Evolutionary conservation across 2,329 filamentous ascomycete genomes (phyloP), one percentile per base, ranked within the genome.

Genomic region (Blumeriella jaapii): DNA sequence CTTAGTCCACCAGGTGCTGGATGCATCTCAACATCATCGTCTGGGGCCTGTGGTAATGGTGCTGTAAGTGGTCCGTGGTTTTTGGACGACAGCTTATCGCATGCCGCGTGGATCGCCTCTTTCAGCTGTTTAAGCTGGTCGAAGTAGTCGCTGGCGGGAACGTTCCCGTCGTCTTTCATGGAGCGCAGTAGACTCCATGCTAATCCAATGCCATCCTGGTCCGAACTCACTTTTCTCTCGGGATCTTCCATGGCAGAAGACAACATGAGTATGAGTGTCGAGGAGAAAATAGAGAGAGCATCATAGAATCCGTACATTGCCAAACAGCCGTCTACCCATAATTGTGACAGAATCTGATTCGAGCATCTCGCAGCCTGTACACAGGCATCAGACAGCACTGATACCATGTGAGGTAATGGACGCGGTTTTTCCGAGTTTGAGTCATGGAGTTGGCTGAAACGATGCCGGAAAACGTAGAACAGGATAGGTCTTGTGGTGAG

Each of bases 251-350:
- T 41, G 23, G 41, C 42, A 15, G 56, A 57, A 15, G 57, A 58
- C 47, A 60, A 57, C 29, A 55, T 56, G 5, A 60, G 46, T n/a
- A 58, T 55, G 0, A 58, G 41, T 1, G 57, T 55, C 0, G 57
- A 55, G 12, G 57, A 59, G 36, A 61, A 61, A 15, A 61, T 54
- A 25, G 59, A 59, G 40, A 59, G 57, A 0, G 57, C 55, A 39
- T 61, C 56, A 40, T 59, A 60, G 46, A 58, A 61, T 17, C 57
- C 58, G 39, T 58, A 60, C 6, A 56, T 53, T 0, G 58, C 56
- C 15, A 60, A 50, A 7, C 56, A 54, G 13, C 56, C 57, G 39
- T 58, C 57, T 29, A 59, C 57, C 55, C 55, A 60, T 20, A 55
- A 50, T 3, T 54, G 55, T 4, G 59, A 46, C 34, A 61, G 55